phyloP scores from a whole-genome alignment of 2,329 filamentous ascomycete species.

The Alternaria incomplexa region DNA sequence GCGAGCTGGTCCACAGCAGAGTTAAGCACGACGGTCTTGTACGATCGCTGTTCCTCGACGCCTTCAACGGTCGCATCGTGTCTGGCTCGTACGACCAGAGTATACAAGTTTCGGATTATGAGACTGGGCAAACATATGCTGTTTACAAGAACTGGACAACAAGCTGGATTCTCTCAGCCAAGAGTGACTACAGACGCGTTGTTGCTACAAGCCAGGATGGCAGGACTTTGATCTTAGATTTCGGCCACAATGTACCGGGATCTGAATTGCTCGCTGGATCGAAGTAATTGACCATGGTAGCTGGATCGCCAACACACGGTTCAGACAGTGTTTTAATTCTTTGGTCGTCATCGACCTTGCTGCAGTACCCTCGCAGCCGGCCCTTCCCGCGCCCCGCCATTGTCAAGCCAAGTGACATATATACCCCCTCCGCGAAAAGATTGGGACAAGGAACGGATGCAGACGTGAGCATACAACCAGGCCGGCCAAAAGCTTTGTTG shows the following conservation, averaged over 20 bases:
- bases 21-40: slow-evolving; percentile 85
- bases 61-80: slow-evolving; percentile 81
- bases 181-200: slow-evolving; percentile 93
- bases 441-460: not conserved
- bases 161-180: slow-evolving; percentile 95
- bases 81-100: slow-evolving; percentile 95
- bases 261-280: slow-evolving; percentile 55
- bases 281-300: not conserved
- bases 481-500: not conserved
- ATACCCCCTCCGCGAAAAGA: not conserved
- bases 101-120: slow-evolving; percentile 92
- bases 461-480: not conserved
- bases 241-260: slow-evolving; percentile 68
- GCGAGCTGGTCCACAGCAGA: slow-evolving; percentile 80
- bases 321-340: not conserved
- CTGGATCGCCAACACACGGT: not conserved
- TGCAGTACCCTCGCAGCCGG: not conserved
- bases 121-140: slow-evolving; percentile 76
- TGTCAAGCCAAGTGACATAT: not conserved
- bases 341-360: not conserved
- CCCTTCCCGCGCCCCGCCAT: not conserved
- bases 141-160: slow-evolving; percentile 94
- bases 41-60: slow-evolving; percentile 88
- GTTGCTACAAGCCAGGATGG: slow-evolving; percentile 95
- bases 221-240: slow-evolving; percentile 92